These are phyloP conservation scores for Fusarium denticulatum DNA, from an alignment of 2,329 filamentous ascomycete species.

Conservation along the genomic window DNA sequence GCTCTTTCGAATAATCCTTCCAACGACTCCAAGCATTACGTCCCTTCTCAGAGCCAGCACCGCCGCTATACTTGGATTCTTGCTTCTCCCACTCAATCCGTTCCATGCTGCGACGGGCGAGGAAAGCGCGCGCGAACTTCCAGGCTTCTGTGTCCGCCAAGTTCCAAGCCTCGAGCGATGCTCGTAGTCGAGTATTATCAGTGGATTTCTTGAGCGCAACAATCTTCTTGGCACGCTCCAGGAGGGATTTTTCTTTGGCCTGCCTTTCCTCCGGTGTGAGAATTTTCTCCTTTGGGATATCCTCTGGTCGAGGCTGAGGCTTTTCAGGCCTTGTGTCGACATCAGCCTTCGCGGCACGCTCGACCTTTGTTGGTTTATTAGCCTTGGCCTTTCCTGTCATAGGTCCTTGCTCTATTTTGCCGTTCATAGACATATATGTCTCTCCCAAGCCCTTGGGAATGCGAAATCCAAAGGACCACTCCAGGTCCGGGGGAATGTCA, in stretches of 20 bases:
- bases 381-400: constrained; percentile 46
- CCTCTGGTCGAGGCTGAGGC: constrained; percentile 54
- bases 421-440: constrained; percentile 51
- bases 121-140: constrained; percentile 76
- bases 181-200: constrained; percentile 58
- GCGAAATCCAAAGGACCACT: constrained; percentile 90
- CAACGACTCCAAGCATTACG: constrained; percentile 51
- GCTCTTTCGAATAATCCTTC: constrained; percentile 46
- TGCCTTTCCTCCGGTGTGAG: constrained; percentile 61
- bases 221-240: constrained; percentile 60
- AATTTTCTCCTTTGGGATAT: constrained; percentile 45
- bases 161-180: constrained; percentile 72
- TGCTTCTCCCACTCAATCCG: constrained; percentile 75
- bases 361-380: not conserved
- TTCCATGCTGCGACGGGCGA: constrained; percentile 71
- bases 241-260: constrained; percentile 63
- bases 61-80: constrained; percentile 71
- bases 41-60: constrained; percentile 64
- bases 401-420: constrained; percentile 16
- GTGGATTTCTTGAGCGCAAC: constrained; percentile 58
- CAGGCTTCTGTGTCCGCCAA: constrained; percentile 80
- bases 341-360: constrained; percentile 11
- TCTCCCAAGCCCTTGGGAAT: constrained; percentile 66
- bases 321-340: constrained; percentile 12
- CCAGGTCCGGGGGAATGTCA: constrained; percentile 73